A percentile compares a stretch with the other conserved stretches of the same genome.
phyloP scores from a whole-genome alignment of 768 basidiomycete genomes.

The Termitomyces sp. region DNA sequence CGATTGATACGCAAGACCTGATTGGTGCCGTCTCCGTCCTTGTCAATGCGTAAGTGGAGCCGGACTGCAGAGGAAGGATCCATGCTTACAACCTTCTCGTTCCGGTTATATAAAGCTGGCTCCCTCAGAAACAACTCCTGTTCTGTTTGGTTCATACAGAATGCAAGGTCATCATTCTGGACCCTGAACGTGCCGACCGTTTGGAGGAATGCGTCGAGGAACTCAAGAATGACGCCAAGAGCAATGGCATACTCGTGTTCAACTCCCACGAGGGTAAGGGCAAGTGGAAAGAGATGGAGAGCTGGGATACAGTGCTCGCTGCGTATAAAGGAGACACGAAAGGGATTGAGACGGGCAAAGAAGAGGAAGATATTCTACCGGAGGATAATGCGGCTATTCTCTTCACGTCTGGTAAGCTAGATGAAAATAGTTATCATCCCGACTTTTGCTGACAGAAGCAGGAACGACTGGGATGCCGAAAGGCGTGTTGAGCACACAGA shows the following conservation, averaged over 20 bases:
- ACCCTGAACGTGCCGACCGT: constrained; percentile 38
- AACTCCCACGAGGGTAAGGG: constrained; percentile 32
- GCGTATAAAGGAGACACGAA: constrained; percentile 25
- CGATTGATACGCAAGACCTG: constrained; percentile 22
- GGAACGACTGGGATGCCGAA: constrained; percentile 32
- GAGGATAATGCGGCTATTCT: constrained; percentile 49
- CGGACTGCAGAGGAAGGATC: not conserved
- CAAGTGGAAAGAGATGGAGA: constrained; percentile 35
- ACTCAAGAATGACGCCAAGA: constrained; percentile 25
- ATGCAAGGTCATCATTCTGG: constrained; percentile 39
- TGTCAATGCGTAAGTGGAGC: constrained; percentile 36
- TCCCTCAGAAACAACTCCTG: constrained; percentile 34
- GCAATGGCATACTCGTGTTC: constrained; percentile 34
- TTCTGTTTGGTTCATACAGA: constrained; percentile 42
- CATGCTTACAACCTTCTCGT: not conserved
- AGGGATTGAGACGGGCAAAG: constrained; percentile 20
- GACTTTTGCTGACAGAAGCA: constrained; percentile 5
- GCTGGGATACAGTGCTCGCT: constrained; percentile 30
- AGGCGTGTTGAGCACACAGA: constrained; percentile 49
- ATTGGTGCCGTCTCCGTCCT: constrained; percentile 46
- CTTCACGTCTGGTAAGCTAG: constrained; percentile 44
- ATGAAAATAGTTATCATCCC: no score
- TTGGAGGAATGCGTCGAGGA: constrained; percentile 23
- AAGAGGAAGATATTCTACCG: constrained; percentile 28
- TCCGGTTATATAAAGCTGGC: constrained; percentile 23